Evolutionary conservation across 2,329 filamentous ascomycete genomes (phyloP), one percentile per base, ranked within the genome.

Genomic region (Pseudocercospora crystallina): DNA sequence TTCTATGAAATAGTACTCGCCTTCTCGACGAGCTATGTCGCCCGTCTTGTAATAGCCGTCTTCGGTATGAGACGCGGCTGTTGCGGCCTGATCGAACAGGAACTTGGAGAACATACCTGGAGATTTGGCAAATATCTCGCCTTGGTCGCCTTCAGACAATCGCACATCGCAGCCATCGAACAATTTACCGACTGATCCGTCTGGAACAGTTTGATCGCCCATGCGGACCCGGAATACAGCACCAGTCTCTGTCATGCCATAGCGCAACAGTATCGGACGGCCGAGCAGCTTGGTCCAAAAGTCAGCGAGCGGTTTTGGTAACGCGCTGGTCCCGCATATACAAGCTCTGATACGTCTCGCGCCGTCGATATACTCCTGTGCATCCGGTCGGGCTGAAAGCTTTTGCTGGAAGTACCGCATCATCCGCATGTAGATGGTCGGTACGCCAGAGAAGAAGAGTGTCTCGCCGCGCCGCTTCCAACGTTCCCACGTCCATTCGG

Each of bases 201-300:
- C 66, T 9, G 75, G 71, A 14, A 75, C 71, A 38, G 70, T 56
- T 8, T 73, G 11, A 66, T 71, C 60, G 11, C 71, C 67, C 36
- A 76, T 58, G 8, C 71, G 71, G 34, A 75, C 75, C 54, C 73
- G 75, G 36, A 77, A 66, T 2, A 70, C 73, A 61, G 76, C 76
- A 1, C 75, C 75, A n/a, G 76, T 76, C 57, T 78, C 76, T 1
- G 75, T 76, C 66, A 75, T 77, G 2, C 76, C 76, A 52, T 78
- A 79, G 1, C 76, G 67, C 56, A 78, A 71, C 2, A 79, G 62
- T 12, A 79, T 66, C 9, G 66, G 68, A 44, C 69, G 70, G 31
- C 72, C 70, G 59, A 76, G 65, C 3, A 77, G 64, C 5, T 64
- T 59, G 2, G 69, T 69, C 77, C 77, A 80, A 57, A 78, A 79